These are phyloP conservation scores for Aspergillus homomorphus DNA, from an alignment of 495 filamentous ascomycete species.

Conservation along the genomic window DNA sequence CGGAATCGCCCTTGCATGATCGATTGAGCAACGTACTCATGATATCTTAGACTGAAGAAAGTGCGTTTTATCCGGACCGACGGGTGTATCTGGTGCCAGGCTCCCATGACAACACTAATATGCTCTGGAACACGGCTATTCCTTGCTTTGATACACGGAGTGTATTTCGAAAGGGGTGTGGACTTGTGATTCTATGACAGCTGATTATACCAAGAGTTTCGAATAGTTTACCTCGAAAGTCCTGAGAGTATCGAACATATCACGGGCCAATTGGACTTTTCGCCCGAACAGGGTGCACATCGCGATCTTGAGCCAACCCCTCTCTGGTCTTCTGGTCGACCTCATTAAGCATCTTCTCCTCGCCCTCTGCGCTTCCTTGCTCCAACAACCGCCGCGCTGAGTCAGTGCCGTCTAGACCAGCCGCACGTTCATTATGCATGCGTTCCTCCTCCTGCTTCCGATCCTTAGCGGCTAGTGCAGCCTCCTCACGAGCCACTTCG, in stretches of 20 bases:
- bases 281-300: background rate
- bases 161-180: no score
- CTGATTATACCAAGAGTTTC: no score
- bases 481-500: slow-evolving; percentile 58
- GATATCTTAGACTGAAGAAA: no score
- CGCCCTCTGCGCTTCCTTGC: slow-evolving; percentile 33
- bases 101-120: no score
- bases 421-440: slow-evolving; percentile 46
- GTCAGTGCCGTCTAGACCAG: slow-evolving; percentile 39
- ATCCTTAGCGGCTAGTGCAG: slow-evolving; percentile 55
- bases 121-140: no score
- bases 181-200: no score
- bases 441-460: slow-evolving; percentile 48
- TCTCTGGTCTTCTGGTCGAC: slow-evolving; percentile 53
- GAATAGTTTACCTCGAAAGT: no score
- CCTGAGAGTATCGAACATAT: background rate
- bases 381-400: slow-evolving; percentile 30
- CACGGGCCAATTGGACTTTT: background rate
- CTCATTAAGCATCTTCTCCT: slow-evolving; percentile 41
- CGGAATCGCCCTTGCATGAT: no score
- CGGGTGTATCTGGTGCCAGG: no score
- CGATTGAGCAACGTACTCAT: no score
- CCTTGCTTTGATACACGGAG: no score
- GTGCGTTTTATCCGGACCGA: no score
- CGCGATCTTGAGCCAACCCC: slow-evolving; percentile 7